Conservation (phyloP, 768 basidiomycete species). For the Collybiopsis confluens region DNA sequence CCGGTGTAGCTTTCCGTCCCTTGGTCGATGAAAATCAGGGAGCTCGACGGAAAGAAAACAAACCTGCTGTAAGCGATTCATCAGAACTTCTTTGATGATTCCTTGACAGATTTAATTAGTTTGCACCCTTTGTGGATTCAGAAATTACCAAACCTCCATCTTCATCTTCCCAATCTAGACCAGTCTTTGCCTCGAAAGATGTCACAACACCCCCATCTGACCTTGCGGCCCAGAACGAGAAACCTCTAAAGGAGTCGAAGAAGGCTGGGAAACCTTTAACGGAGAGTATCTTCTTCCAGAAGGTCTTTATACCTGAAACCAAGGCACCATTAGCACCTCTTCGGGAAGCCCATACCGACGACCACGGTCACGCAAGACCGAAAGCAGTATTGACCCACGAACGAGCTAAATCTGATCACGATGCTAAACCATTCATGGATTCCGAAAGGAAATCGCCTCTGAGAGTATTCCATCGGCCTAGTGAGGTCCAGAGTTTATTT, state of each 20-base stretch:
- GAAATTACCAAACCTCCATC: slow-evolving; percentile 32
- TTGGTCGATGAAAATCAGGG: slow-evolving; percentile 61
- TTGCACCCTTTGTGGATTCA: slow-evolving; percentile 61
- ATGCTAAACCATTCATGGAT: slow-evolving; percentile 34
- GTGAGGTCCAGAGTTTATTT: slow-evolving; percentile 39
- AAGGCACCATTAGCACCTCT: slow-evolving; percentile 35
- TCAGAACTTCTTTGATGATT: neutral
- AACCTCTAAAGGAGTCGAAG: slow-evolving; percentile 17
- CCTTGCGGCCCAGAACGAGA: slow-evolving; percentile 20
- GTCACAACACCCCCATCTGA: slow-evolving; percentile 26
- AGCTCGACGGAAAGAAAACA: slow-evolving; percentile 38
- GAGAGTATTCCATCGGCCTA: slow-evolving; percentile 72
- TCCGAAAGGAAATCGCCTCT: slow-evolving; percentile 45
- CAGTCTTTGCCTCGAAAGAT: slow-evolving; percentile 52
- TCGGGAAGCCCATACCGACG: slow-evolving; percentile 41
- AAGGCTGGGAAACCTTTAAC: slow-evolving; percentile 18
- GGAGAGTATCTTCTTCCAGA: slow-evolving; percentile 46
- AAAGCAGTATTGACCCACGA: slow-evolving; percentile 32
- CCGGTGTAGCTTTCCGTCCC: slow-evolving; percentile 53
- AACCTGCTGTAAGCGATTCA: slow-evolving; percentile 33
- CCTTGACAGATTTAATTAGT: slow-evolving; percentile 32
- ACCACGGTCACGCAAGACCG: slow-evolving; percentile 36
- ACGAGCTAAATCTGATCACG: slow-evolving; percentile 40
- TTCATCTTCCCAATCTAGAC: slow-evolving; percentile 29
- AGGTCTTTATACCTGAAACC: slow-evolving; percentile 61